These are phyloP conservation scores for Leccinum subatratum DNA, from an alignment of 1,284 basidiomycete genomes.

Conservation along the genomic window DNA sequence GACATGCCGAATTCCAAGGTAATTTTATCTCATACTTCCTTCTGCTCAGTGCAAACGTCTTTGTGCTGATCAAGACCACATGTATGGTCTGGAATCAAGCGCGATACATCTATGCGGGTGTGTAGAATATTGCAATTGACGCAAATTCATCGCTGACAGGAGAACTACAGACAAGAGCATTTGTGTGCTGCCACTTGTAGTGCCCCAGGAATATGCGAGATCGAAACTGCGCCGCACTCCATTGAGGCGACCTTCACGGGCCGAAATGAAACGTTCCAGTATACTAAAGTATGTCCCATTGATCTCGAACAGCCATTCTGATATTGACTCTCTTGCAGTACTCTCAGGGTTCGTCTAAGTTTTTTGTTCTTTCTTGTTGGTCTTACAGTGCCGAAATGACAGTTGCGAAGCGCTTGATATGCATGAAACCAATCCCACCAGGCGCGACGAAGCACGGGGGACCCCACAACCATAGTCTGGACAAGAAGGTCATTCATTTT, in stretches of 20 bases:
- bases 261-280: slow-evolving; percentile 43
- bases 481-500: slow-evolving; percentile 42
- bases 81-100: slow-evolving; percentile 43
- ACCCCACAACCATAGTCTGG: slow-evolving; percentile 45
- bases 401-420: slow-evolving; percentile 49
- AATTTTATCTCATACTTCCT: not conserved
- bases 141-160: not conserved
- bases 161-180: slow-evolving; percentile 44
- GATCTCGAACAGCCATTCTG: not conserved
- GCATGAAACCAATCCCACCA: slow-evolving; percentile 43
- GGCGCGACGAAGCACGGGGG: slow-evolving; percentile 43
- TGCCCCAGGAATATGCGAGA: slow-evolving; percentile 49
- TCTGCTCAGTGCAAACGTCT: slow-evolving; percentile 52
- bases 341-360: slow-evolving; percentile 25
- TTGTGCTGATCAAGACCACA: slow-evolving; percentile 46
- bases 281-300: slow-evolving; percentile 39
- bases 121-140: slow-evolving; percentile 17
- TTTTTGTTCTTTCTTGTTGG: not conserved
- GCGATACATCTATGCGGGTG: slow-evolving; percentile 59
- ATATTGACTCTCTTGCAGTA: slow-evolving; percentile 15
- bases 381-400: not conserved
- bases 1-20: slow-evolving; percentile 45
- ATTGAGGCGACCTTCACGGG: slow-evolving; percentile 55
- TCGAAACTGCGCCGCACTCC: slow-evolving; percentile 53
- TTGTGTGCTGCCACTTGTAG: slow-evolving; percentile 42